phyloP scores from a whole-genome alignment of 352 stramenopile species.

The Detonula confervacea region DNA sequence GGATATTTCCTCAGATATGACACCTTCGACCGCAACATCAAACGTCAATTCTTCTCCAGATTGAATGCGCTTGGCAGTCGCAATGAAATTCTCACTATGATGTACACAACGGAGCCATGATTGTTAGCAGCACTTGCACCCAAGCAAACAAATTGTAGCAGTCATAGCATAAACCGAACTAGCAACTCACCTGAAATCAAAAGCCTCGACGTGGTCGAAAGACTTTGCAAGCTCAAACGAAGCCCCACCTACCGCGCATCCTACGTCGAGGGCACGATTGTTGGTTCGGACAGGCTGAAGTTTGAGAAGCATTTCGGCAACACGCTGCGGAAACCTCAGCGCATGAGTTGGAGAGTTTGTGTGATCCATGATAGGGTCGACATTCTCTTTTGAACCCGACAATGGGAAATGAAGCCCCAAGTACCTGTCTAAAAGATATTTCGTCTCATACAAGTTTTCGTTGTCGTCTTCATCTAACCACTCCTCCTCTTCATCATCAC shows the following conservation, averaged over 20 bases:
- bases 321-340: slow-evolving; percentile 89
- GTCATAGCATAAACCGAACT: too few relatives aligned
- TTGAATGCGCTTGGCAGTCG: slow-evolving; percentile 90
- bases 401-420: slow-evolving; percentile 74
- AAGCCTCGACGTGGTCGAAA: slow-evolving; percentile 92
- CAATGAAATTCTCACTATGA: slow-evolving; percentile 88
- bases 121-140: neutral
- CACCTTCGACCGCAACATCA: slow-evolving; percentile 89
- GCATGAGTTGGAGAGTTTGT: slow-evolving; percentile 83
- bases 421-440: slow-evolving; percentile 73
- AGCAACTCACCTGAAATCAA: slow-evolving; percentile 89
- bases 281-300: slow-evolving; percentile 78
- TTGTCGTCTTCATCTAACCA: slow-evolving; percentile 26
- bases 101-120: neutral
- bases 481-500: neutral
- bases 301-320: slow-evolving; percentile 83
- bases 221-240: slow-evolving; percentile 92
- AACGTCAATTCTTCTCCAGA: slow-evolving; percentile 87
- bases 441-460: slow-evolving; percentile 78
- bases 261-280: slow-evolving; percentile 91
- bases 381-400: slow-evolving; percentile 54
- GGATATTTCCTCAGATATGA: slow-evolving; percentile 82
- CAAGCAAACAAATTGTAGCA: too few relatives aligned
- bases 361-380: slow-evolving; percentile 67
- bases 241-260: slow-evolving; percentile 92